Conservation (phyloP, 768 basidiomycete genomes). For the Leucosporidium scottii region DNA sequence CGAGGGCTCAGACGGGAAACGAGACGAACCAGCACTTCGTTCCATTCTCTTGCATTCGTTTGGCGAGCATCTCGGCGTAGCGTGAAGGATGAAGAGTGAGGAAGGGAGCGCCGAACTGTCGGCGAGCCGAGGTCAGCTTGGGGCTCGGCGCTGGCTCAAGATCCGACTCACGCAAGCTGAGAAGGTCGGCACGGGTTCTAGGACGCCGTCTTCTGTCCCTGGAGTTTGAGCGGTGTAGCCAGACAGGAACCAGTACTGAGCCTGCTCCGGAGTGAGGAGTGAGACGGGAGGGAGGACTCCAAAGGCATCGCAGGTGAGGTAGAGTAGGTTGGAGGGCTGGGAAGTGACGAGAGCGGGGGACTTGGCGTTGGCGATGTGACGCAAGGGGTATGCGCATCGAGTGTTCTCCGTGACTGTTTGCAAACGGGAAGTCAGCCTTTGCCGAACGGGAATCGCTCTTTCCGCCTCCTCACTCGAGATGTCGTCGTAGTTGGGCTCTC, state of each 20-base stretch:
- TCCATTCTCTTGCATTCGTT: constrained; percentile 79
- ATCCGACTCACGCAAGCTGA: constrained; percentile 65
- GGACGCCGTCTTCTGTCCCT: constrained; percentile 84
- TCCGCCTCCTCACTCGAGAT: constrained; percentile 50
- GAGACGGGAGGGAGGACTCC: constrained; percentile 95
- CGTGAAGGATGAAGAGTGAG: constrained; percentile 77
- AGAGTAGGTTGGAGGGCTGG: constrained; percentile 90
- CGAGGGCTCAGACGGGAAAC: background rate
- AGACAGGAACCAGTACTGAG: constrained; percentile 78
- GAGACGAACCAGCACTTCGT: constrained; percentile 70
- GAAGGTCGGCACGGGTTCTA: constrained; percentile 98
- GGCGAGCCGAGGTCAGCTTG: too few relatives aligned
- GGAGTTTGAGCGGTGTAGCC: constrained; percentile 59
- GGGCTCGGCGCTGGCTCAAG: too few relatives aligned
- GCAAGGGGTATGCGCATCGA: constrained; percentile 97
- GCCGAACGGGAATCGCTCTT: too few relatives aligned
- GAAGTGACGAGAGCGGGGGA: constrained; percentile 79
- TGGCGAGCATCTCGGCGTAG: constrained; percentile 94
- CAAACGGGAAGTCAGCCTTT: too few relatives aligned
- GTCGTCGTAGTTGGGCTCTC: constrained; percentile 90
- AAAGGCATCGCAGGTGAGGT: constrained; percentile 73
- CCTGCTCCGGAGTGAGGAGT: constrained; percentile 85
- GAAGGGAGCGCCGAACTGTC: constrained; percentile 85
- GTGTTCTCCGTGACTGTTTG: constrained; percentile 83
- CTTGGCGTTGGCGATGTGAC: constrained; percentile 88